A percentile compares a stretch with the other conserved stretches of the same genome.
These are phyloP conservation scores for Warburgia ugandensis DNA, from an alignment of 164 flowering plant species.

Conservation along the genomic window DNA sequence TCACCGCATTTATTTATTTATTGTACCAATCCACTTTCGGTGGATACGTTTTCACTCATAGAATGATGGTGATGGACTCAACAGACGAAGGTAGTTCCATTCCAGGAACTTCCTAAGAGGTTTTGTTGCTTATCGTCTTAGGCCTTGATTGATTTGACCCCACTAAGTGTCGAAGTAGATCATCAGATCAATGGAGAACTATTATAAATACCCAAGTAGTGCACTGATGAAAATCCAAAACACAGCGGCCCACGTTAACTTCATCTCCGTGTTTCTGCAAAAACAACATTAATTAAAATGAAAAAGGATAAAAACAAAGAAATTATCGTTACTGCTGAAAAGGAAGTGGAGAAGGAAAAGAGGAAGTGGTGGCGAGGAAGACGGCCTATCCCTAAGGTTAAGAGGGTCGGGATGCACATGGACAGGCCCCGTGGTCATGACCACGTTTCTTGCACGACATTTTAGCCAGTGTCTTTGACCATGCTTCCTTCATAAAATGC, in stretches of 20 bases:
- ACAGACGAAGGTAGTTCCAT: neutral
- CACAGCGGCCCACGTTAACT: slow-evolving; percentile 18
- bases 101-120: neutral
- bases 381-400: neutral
- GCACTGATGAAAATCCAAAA: slow-evolving; percentile 40
- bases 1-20: no score
- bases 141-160: no score
- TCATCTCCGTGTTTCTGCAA: slow-evolving; percentile 23
- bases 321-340: no score
- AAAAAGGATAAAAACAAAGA: neutral
- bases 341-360: neutral
- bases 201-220: slow-evolving; percentile 26
- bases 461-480: no score
- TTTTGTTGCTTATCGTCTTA: no score
- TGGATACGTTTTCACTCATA: no score
- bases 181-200: neutral
- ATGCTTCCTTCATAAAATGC: no score
- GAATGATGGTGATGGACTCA: no score
- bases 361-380: neutral
- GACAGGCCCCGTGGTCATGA: no score
- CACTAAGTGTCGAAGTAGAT: no score
- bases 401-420: neutral
- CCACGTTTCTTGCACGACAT: no score
- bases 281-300: neutral
- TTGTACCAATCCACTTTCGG: no score